Percentiles rank a stretch among this genome's conserved stretches.
These are phyloP conservation scores for Barnettozyma sp. DNA, from an alignment of 805 yeast genomes.

Conservation along the genomic window DNA sequence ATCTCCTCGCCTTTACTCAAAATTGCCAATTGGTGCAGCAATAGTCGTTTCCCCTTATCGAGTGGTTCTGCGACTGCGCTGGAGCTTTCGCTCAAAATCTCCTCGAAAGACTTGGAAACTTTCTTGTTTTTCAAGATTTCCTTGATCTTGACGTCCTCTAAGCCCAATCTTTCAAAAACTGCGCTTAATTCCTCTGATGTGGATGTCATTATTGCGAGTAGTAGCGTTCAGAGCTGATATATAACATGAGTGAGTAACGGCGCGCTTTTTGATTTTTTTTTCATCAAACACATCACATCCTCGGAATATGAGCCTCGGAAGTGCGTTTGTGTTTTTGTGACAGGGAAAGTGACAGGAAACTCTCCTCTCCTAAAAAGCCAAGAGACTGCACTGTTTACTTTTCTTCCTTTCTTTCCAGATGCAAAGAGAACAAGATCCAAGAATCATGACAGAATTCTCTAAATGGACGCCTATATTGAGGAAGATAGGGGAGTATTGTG, in stretches of 20 bases:
- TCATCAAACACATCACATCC: too few relatives aligned
- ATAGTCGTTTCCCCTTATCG: constrained; percentile 54
- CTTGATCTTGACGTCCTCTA: constrained; percentile 63
- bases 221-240: too few relatives aligned
- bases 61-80: constrained; percentile 29
- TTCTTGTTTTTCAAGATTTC: constrained; percentile 84
- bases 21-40: constrained; percentile 73
- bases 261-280: too few relatives aligned
- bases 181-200: constrained; percentile 32
- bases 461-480: neutral
- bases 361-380: too few relatives aligned
- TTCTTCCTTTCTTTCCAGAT: neutral
- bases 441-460: constrained; percentile 1
- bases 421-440: neutral
- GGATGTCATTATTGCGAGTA: constrained; percentile 15
- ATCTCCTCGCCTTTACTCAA: constrained; percentile 51
- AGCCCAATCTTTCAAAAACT: constrained; percentile 43
- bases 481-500: neutral
- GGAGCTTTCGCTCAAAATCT: constrained; percentile 44
- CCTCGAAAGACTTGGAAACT: constrained; percentile 62
- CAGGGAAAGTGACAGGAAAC: too few relatives aligned
- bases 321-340: too few relatives aligned
- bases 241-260: too few relatives aligned
- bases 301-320: too few relatives aligned
- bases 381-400: too few relatives aligned